Base-by-base conservation (phyloP, 2,329 filamentous ascomycete genomes). In the Alternaria triticina region DNA sequence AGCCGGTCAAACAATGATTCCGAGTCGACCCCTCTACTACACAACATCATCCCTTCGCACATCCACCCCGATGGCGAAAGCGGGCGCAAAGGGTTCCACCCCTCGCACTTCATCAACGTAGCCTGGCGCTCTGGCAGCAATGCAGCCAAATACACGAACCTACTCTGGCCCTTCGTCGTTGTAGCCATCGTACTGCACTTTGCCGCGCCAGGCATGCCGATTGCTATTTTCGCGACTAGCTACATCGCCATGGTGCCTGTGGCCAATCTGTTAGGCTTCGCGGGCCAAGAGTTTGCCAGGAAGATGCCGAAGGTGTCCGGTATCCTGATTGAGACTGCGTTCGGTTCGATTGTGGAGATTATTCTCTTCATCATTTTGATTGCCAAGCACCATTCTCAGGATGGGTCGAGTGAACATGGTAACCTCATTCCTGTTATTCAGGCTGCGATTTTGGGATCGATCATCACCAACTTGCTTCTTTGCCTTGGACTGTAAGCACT, bases 301-400 rank as follows among this genome's bases (percentile, higher is more conserved):
- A 95, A 95, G 80, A 80, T 95, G 61, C 91, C 91, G 22, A 92
- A 92, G 71, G 91, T 93, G 4, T 80, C 89, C 47, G 90, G 89
- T 15, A 85, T 91, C 7, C 75, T 92, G 54, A 67, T 87, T 12
- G 86, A 88, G 69, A 87, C 84, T 1, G 84, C 84, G 0, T 79
- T 94, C 56, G 91, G 91, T 1, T 92, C 91, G 1, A 81, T 94
- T 12, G 92, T 96, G 51, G 93, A 97, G 76, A 90, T 96, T 58
- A 87, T 96, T 45, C 82, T 96, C 22, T 96, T 96, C 80, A 90
- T 95, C 82, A 87, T 94, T 2, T 82, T 96, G 43, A 85, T 96
- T 57, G 78, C 81, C 44, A 85, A 84, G 84, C 77, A 78, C 45
- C 61, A 66, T 1, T 63, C 69, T 13, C 65, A 89, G 30, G 68